These are phyloP conservation scores for Erodium trifolium DNA, from an alignment of 441 rosid species.

Conservation along the genomic window DNA sequence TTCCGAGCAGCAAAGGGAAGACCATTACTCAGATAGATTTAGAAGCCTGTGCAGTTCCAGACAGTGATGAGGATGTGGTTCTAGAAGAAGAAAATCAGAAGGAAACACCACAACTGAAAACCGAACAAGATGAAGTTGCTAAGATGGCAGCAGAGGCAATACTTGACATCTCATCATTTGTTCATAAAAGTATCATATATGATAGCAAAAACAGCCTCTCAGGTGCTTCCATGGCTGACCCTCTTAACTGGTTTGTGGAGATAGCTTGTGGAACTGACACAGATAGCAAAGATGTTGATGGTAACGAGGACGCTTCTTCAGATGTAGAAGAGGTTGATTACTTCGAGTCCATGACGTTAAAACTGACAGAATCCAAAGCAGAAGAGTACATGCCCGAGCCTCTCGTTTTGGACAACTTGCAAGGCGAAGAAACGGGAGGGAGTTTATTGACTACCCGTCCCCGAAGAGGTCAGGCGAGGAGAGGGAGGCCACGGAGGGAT, in stretches of 20 bases:
- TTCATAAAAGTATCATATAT: slow-evolving; percentile 19
- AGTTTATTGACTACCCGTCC: slow-evolving; percentile 35
- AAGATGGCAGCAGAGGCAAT: slow-evolving; percentile 71
- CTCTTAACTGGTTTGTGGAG: slow-evolving; percentile 88
- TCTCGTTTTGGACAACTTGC: slow-evolving; percentile 51
- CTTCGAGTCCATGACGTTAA: slow-evolving; percentile 76
- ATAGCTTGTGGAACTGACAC: slow-evolving; percentile 39
- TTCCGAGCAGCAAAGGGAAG: slow-evolving; percentile 6
- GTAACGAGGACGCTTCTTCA: slow-evolving; percentile 34
- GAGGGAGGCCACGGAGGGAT: too few species aligned
- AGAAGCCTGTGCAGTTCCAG: background rate
- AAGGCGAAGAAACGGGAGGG: slow-evolving; percentile 40
- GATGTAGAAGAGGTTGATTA: slow-evolving; percentile 45
- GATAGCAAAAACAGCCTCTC: slow-evolving; percentile 19
- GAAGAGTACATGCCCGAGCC: slow-evolving; percentile 86
- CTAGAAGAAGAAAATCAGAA: slow-evolving; percentile 19
- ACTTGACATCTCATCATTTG: slow-evolving; percentile 50
- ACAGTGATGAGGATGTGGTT: background rate
- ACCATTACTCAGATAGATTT: slow-evolving; percentile 26
- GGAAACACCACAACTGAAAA: background rate
- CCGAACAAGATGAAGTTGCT: slow-evolving; percentile 32
- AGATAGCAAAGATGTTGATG: slow-evolving; percentile 13
- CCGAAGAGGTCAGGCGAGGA: slow-evolving; percentile 34
- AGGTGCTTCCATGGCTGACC: slow-evolving; percentile 27
- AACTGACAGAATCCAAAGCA: slow-evolving; percentile 47